Conservation (phyloP, 225 moss, liverwort and hornwort genomes). For the Antitrichia curtipendula region DNA sequence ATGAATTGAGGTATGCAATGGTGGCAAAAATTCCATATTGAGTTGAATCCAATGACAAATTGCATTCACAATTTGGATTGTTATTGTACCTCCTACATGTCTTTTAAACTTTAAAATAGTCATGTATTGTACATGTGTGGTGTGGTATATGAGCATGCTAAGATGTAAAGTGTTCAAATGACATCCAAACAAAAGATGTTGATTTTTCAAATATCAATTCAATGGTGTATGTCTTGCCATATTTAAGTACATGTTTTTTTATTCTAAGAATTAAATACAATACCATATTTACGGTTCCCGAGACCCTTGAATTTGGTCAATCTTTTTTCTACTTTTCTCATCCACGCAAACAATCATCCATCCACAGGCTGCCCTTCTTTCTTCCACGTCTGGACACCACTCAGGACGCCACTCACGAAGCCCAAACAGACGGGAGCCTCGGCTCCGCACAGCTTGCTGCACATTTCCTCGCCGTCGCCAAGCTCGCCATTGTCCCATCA, state of each 20-base stretch:
- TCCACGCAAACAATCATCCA: not conserved
- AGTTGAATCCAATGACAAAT: fast-evolving
- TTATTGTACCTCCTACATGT: not conserved
- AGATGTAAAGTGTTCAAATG: not conserved
- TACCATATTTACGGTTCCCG: not conserved
- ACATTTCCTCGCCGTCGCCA: not conserved
- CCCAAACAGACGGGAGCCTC: not conserved
- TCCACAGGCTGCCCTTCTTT: not conserved
- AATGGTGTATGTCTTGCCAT: not conserved
- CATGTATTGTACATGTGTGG: not conserved
- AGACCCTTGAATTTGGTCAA: not conserved
- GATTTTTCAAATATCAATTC: not conserved
- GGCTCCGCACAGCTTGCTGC: not conserved
- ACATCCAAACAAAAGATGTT: fast-evolving
- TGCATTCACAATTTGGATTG: not conserved
- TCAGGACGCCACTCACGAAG: not conserved
- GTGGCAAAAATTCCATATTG: no score
- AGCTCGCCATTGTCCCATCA: not conserved
- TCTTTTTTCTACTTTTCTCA: not conserved
- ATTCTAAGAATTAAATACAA: not conserved
- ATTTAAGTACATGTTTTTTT: not conserved
- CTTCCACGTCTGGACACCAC: not conserved
- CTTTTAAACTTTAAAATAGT: not conserved
- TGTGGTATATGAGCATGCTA: fast-evolving
- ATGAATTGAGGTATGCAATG: not conserved